Evolutionary conservation across 2,329 filamentous ascomycete species (phyloP).

Genomic region (Alternaria solani): DNA sequence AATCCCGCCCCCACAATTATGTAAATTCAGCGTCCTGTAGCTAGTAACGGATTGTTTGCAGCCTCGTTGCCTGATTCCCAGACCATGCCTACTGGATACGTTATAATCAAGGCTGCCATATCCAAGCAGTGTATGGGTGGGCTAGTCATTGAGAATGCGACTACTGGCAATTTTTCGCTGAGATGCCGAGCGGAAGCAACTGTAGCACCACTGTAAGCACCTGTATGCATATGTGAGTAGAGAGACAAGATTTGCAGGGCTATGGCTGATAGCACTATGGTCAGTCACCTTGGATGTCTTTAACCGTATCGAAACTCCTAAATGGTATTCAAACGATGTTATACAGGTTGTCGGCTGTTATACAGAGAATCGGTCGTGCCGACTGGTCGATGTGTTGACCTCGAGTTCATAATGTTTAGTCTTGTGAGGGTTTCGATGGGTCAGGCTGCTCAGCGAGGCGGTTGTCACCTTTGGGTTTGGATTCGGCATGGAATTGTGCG

Average conservation of each 20-base stretch:
- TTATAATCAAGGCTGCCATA: too few species aligned
- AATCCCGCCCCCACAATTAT: background rate
- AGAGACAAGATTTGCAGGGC: too few species aligned
- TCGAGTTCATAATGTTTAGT: conserved; percentile 5
- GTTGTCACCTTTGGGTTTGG: conserved; percentile 35
- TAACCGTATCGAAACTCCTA: too few species aligned
- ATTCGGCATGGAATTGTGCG: conserved; percentile 44
- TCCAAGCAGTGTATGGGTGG: too few species aligned
- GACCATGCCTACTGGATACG: background rate
- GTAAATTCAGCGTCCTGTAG: background rate
- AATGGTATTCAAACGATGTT: conserved; percentile 13
- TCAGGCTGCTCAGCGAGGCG: conserved; percentile 30
- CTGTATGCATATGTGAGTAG: too few species aligned
- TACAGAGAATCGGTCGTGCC: background rate
- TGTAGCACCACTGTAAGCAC: too few species aligned
- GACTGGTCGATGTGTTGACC: background rate
- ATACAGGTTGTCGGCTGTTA: conserved; percentile 3
- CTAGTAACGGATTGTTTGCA: background rate
- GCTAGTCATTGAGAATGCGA: too few species aligned
- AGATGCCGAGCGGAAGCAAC: too few species aligned
- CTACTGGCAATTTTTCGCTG: too few species aligned
- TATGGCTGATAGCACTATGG: too few species aligned
- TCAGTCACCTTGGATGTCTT: too few species aligned
- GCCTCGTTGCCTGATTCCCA: background rate
- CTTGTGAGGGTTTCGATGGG: conserved; percentile 21